phyloP scores from a whole-genome alignment of 345 rosid species.

The Eucalyptus regnans region DNA sequence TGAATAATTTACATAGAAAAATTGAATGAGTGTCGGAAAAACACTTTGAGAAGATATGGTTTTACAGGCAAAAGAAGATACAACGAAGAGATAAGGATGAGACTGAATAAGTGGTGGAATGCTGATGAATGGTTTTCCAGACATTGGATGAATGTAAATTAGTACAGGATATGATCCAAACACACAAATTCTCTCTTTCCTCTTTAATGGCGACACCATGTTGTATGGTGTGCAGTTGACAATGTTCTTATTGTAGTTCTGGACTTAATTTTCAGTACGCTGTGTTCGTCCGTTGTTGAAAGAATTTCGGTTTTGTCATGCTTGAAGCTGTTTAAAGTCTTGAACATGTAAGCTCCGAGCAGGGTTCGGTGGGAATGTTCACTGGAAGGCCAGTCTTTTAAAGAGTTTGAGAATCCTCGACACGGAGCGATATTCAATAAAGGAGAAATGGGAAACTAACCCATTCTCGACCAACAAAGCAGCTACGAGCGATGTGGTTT shows the following conservation, averaged over 20 bases:
- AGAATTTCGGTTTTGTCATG: not conserved
- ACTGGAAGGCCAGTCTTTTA: too few relatives aligned
- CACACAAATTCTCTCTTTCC: not conserved
- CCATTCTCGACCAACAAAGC: too few relatives aligned
- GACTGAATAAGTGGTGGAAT: not conserved
- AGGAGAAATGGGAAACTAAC: too few relatives aligned
- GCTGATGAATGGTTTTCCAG: not conserved
- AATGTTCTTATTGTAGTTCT: not conserved
- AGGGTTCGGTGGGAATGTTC: not conserved
- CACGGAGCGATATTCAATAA: fast-evolving
- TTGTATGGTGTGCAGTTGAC: not conserved
- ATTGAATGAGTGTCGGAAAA: not conserved
- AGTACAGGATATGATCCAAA: not conserved
- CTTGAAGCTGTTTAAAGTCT: not conserved
- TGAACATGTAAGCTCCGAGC: not conserved
- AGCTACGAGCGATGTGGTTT: too few relatives aligned
- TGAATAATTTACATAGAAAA: constrained; percentile 2
- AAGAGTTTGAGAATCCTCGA: too few relatives aligned
- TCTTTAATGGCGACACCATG: not conserved
- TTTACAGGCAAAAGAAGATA: not conserved
- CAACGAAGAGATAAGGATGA: not conserved
- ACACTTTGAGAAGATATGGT: not conserved
- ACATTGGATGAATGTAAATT: not conserved
- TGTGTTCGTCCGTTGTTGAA: not conserved
- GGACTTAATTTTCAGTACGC: not conserved